Evolutionary conservation across 2,329 filamentous ascomycete species (phyloP).

Genomic region (Curvularia spicifera): DNA sequence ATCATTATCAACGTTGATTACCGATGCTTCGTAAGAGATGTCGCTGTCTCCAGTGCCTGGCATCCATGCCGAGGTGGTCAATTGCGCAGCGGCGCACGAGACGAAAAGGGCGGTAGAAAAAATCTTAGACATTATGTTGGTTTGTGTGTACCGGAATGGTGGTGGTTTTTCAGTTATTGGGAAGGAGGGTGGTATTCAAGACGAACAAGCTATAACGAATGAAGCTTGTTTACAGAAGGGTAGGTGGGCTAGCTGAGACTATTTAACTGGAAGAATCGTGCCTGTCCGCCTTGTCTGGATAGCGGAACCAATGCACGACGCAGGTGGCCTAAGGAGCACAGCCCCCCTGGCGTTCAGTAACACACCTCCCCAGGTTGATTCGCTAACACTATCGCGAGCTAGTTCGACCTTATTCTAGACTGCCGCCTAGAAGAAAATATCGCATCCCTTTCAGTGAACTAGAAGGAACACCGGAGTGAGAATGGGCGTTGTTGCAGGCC

Average conservation of each 20-base stretch:
- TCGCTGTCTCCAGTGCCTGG: constrained; percentile 22
- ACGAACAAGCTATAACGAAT: constrained; percentile 10
- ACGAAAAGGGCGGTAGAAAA: constrained; percentile 30
- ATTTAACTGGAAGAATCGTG: constrained; percentile 11
- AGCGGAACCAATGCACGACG: constrained; percentile 10
- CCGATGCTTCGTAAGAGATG: constrained; percentile 28
- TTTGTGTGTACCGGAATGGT: not conserved
- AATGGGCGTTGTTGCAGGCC: not conserved
- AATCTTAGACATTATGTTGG: constrained; percentile 32
- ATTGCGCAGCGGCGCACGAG: constrained; percentile 29
- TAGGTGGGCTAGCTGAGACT: constrained; percentile 6
- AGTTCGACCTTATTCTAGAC: constrained; percentile 2
- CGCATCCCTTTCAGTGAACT: not conserved
- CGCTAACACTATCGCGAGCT: constrained; percentile 3
- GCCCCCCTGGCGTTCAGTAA: constrained; percentile 1
- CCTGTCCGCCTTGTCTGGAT: constrained; percentile 7
- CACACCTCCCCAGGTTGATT: constrained; percentile 5
- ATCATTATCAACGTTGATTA: constrained; percentile 29
- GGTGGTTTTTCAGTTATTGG: not conserved
- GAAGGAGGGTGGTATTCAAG: not conserved
- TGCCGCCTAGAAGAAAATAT: constrained; percentile 11
- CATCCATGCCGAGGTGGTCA: constrained; percentile 41
- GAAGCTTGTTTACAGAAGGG: constrained; percentile 5
- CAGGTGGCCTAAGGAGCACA: constrained; percentile 14
- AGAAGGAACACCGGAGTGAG: not conserved